Evolutionary conservation across 768 basidiomycete species (phyloP).

Genomic region (Pseudohyphozyma bogoriensis): DNA sequence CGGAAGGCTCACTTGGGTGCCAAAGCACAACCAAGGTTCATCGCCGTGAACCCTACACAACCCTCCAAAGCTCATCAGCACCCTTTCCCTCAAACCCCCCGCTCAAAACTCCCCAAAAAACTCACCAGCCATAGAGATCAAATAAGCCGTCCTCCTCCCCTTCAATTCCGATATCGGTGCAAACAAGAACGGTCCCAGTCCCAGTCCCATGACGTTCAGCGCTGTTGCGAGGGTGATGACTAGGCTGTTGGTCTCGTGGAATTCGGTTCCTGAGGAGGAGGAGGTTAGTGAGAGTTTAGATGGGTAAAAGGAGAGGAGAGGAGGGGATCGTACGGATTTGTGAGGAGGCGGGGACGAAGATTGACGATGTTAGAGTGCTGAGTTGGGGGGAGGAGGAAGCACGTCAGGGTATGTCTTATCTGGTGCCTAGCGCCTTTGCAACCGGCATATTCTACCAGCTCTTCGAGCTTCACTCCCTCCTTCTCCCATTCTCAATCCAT

Average conservation of each 20-base stretch:
- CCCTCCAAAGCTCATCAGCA: too few relatives aligned
- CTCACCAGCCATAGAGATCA: not conserved
- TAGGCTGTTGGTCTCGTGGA: not conserved
- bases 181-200: constrained; percentile 1
- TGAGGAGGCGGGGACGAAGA: not conserved
- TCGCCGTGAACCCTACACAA: not conserved
- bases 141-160: not conserved
- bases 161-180: constrained; percentile 2
- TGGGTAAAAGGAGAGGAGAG: not conserved
- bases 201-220: not conserved
- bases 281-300: not conserved
- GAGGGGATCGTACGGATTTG: not conserved
- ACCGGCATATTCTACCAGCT: too few relatives aligned
- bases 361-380: not conserved
- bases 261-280: not conserved
- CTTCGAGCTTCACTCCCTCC: too few relatives aligned
- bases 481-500: too few relatives aligned
- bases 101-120: too few relatives aligned
- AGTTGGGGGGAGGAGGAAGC: not conserved
- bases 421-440: too few relatives aligned
- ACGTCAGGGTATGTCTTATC: too few relatives aligned
- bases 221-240: not conserved
- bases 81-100: not conserved
- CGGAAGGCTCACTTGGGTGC: not conserved
- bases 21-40: constrained; percentile 2